Evolutionary conservation across 1,139 yeast genomes (phyloP).

Genomic region (Geotrichum bryndzae): DNA sequence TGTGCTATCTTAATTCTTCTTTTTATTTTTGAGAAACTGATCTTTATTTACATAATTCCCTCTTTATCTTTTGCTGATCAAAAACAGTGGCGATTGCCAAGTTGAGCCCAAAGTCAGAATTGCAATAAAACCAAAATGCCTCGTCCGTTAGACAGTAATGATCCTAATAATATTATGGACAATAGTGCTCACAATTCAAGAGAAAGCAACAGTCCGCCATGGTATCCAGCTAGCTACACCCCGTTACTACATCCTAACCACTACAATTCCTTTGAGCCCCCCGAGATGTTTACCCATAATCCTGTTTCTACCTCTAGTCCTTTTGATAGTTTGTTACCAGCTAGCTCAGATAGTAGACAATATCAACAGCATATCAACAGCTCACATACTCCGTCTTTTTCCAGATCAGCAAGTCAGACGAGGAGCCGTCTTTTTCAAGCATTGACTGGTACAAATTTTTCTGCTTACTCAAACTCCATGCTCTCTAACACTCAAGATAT

Average conservation of each 20-base stretch:
- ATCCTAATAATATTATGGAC: not conserved
- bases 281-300: not conserved
- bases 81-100: not conserved
- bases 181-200: not conserved
- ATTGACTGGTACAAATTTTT: not conserved
- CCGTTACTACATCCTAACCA: not conserved
- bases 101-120: not conserved
- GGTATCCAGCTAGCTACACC: not conserved
- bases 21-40: not conserved
- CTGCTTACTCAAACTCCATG: not conserved
- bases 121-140: not conserved
- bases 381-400: not conserved
- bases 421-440: not conserved
- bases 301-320: not conserved
- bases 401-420: not conserved
- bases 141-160: not conserved
- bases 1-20: not conserved
- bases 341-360: not conserved
- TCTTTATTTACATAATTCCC: not conserved
- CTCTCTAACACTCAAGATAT: not conserved
- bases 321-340: not conserved
- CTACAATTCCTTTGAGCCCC: not conserved
- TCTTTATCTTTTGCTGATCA: not conserved
- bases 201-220: not conserved
- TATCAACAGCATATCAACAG: not conserved